A percentile compares a stretch with the other conserved stretches of the same genome.
Evolutionary conservation across 306 rosid species (phyloP).

Genomic region (Cajanus cajan): DNA sequence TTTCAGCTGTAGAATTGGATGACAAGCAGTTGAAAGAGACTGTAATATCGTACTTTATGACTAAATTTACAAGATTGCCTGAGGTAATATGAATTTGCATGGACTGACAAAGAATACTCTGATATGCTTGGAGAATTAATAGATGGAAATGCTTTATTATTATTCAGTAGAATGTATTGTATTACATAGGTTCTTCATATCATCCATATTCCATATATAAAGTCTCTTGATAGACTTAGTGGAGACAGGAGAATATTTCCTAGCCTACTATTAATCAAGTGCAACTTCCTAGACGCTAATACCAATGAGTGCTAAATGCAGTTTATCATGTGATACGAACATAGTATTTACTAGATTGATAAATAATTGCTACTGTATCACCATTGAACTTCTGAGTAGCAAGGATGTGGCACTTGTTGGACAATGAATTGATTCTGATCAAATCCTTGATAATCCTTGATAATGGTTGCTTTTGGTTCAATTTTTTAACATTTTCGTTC

Average conservation of each 20-base stretch:
- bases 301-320: background rate
- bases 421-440: background rate
- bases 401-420: background rate
- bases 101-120: conserved; percentile 1
- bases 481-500: background rate
- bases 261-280: background rate
- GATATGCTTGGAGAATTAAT: conserved; percentile 25
- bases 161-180: background rate
- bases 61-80: conserved; percentile 58
- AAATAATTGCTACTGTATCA: background rate
- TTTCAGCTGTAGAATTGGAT: conserved; percentile 54
- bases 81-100: conserved; percentile 58
- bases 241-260: background rate
- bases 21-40: conserved; percentile 68
- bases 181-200: background rate
- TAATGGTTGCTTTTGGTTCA: conserved; percentile 13
- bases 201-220: background rate
- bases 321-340: background rate
- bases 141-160: background rate
- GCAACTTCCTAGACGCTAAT: background rate
- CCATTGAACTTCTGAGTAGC: conserved; percentile 10
- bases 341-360: conserved; percentile 14
- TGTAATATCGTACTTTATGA: conserved; percentile 60
- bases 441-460: too few species aligned
- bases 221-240: background rate